Evolutionary conservation across 441 rosid species (phyloP).

Genomic region (Cnidoscolus chayamansa): DNA sequence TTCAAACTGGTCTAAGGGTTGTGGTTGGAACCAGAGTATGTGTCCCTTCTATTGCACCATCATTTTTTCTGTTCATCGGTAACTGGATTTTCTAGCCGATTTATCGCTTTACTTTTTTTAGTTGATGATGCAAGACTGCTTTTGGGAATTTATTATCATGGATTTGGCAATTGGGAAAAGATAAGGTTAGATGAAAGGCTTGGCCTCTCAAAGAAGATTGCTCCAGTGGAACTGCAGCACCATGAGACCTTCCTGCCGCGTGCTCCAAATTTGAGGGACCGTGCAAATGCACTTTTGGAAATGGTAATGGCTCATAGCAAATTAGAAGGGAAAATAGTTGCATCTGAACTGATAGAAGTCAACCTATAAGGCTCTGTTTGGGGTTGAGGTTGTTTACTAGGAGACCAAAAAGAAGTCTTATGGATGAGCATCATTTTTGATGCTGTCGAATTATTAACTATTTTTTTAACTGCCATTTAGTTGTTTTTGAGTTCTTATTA

Average conservation of each 20-base stretch:
- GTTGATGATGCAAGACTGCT: conserved; percentile 99
- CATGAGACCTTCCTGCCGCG: conserved; percentile 98
- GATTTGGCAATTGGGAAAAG: conserved; percentile 98
- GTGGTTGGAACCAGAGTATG: conserved; percentile 98
- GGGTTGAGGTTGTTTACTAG: too few relatives aligned
- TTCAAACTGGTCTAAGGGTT: conserved; percentile 99
- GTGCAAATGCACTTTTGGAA: conserved; percentile 93
- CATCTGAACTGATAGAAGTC: neutral
- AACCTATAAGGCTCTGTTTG: neutral
- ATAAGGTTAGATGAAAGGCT: conserved; percentile 89
- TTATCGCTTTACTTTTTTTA: conserved; percentile 27
- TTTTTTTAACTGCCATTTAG: too few relatives aligned
- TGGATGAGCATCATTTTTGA: too few relatives aligned
- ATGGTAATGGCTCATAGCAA: conserved; percentile 48
- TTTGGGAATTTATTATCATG: conserved; percentile 85
- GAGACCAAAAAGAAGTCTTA: too few relatives aligned
- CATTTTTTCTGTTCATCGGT: neutral
- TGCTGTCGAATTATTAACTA: too few relatives aligned
- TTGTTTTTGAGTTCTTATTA: too few relatives aligned
- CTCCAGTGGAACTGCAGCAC: conserved; percentile 97
- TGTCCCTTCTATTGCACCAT: conserved; percentile 7
- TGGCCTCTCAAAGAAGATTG: conserved; percentile 93
- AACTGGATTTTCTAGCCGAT: neutral
- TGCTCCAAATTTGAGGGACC: conserved; percentile 94
- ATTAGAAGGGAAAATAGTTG: neutral